phyloP scores from a whole-genome alignment of 331 rosid genomes.

The Phaseolus coccineus region DNA sequence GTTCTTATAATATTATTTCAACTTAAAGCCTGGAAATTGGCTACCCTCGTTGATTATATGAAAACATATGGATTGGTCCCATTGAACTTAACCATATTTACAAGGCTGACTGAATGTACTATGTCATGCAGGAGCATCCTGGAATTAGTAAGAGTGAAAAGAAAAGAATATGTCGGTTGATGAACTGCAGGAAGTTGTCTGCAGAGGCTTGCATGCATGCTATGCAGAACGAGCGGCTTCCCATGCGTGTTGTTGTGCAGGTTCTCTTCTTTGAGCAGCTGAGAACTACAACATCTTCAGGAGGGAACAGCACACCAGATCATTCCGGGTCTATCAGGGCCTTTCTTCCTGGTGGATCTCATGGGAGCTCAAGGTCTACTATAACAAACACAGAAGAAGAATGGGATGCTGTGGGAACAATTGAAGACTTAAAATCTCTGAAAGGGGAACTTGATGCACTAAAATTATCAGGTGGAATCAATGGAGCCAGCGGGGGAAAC shows the following conservation, averaged over 20 bases:
- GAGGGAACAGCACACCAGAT: conserved; percentile 72
- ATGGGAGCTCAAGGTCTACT: conserved; percentile 87
- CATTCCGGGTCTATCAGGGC: conserved; percentile 69
- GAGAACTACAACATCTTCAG: conserved; percentile 66
- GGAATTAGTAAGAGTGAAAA: conserved; percentile 87
- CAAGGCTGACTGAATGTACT: conserved; percentile 16
- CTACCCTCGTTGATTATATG: not conserved
- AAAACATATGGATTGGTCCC: not conserved
- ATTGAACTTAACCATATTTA: conserved; percentile 21
- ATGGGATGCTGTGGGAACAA: conserved; percentile 79
- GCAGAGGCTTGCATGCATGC: conserved; percentile 94
- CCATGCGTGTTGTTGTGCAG: conserved; percentile 83
- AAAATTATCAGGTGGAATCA: conserved; percentile 50
- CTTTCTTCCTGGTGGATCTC: conserved; percentile 74
- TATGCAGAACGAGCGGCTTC: conserved; percentile 92
- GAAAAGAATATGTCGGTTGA: conserved; percentile 83
- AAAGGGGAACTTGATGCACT: conserved; percentile 71
- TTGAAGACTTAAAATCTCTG: conserved; percentile 72
- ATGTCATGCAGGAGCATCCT: conserved; percentile 79
- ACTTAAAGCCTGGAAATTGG: not conserved
- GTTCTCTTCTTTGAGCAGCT: conserved; percentile 94
- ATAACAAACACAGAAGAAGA: conserved; percentile 84
- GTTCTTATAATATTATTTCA: not conserved
- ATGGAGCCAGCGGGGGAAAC: conserved; percentile 45
- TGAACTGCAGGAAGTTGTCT: conserved; percentile 92